Percentiles rank a stretch among this genome's conserved stretches.
Conservation (phyloP, 2,329 filamentous ascomycete species). For the Huntiella decipiens region DNA sequence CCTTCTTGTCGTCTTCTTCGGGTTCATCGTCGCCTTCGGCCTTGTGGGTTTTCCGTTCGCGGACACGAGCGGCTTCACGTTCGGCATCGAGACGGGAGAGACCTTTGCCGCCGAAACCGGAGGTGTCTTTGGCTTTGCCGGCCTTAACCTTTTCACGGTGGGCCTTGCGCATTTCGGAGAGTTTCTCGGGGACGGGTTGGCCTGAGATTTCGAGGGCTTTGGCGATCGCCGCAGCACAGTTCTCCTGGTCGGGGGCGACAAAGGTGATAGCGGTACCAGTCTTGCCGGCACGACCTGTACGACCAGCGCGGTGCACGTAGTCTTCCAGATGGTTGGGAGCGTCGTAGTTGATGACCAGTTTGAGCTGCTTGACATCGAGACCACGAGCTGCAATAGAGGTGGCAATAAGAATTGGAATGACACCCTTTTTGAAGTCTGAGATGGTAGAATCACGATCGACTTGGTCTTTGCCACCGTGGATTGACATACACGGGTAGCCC, state of each 20-base stretch:
- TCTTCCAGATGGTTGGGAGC: slow-evolving; percentile 89
- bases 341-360: slow-evolving; percentile 90
- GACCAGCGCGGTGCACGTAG: slow-evolving; percentile 85
- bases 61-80: slow-evolving; percentile 66
- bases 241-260: slow-evolving; percentile 77
- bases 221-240: slow-evolving; percentile 70
- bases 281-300: slow-evolving; percentile 86
- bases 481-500: slow-evolving; percentile 80
- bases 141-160: slow-evolving; percentile 84
- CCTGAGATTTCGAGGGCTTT: slow-evolving; percentile 88
- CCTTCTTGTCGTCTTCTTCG: slow-evolving; percentile 50
- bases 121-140: slow-evolving; percentile 74
- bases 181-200: slow-evolving; percentile 55
- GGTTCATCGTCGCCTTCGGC: slow-evolving; percentile 73
- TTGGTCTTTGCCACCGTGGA: slow-evolving; percentile 87
- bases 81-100: slow-evolving; percentile 82
- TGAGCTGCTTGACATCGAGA: slow-evolving; percentile 87
- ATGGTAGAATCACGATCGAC: slow-evolving; percentile 85
- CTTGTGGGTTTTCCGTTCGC: slow-evolving; percentile 78
- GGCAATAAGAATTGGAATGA: slow-evolving; percentile 76
- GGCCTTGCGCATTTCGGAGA: slow-evolving; percentile 45
- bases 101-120: slow-evolving; percentile 88
- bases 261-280: slow-evolving; percentile 91
- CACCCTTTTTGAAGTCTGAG: slow-evolving; percentile 78
- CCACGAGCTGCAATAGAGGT: slow-evolving; percentile 92